Conservation (phyloP, 1,139 yeast species). For the Scheffersomyces illinoinensis region DNA sequence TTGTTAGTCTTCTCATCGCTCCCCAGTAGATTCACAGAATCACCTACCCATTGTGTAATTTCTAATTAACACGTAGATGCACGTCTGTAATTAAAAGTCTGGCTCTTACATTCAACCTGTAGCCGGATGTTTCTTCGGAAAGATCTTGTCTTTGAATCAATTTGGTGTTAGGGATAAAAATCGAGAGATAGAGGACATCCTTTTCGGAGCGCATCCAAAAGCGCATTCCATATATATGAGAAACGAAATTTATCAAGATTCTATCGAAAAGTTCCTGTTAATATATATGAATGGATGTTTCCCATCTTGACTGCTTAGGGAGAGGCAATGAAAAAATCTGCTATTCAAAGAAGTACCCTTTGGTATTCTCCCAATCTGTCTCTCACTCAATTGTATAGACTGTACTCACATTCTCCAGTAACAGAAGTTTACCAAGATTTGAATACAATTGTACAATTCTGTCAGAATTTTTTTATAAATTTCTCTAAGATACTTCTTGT, state of each 20-base stretch:
- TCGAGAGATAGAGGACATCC: neutral
- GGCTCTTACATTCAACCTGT: neutral
- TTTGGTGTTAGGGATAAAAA: no score
- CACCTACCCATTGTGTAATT: neutral
- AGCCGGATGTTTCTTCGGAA: neutral
- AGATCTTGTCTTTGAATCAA: neutral
- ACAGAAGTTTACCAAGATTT: neutral
- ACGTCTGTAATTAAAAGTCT: neutral
- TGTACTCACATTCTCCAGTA: neutral
- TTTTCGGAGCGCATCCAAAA: neutral
- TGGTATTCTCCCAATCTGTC: neutral
- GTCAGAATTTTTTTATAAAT: no score
- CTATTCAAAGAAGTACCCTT: neutral
- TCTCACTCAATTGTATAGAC: neutral
- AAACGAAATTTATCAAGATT: neutral
- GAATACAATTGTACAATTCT: neutral
- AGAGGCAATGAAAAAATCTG: neutral
- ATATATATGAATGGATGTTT: neutral
- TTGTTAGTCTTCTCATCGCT: neutral
- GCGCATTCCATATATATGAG: neutral
- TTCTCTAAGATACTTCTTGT: neutral
- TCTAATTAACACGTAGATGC: neutral
- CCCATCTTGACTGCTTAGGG: neutral
- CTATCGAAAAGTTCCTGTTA: no score
- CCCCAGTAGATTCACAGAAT: neutral